Conservation (phyloP, 176 grass and related monocot genomes). For the Oryza nivara region DNA sequence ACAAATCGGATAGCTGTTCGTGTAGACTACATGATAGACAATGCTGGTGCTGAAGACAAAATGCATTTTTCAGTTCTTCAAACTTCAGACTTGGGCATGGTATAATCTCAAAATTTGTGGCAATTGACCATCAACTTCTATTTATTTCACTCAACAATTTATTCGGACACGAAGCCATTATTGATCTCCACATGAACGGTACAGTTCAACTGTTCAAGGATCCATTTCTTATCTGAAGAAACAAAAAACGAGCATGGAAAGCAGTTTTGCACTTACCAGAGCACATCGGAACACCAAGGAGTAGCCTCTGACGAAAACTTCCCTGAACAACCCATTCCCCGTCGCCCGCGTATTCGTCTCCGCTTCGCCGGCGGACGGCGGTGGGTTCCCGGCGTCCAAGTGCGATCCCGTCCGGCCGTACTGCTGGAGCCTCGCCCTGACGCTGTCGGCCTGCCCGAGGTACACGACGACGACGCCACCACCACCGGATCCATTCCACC, state of each 20-base stretch:
- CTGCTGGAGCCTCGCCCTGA: conserved; percentile 87
- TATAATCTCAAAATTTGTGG: background rate
- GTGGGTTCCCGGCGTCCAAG: conserved; percentile 61
- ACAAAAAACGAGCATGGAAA: conserved; percentile 12
- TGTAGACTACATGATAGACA: background rate
- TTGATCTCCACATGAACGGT: background rate
- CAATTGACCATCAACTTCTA: background rate
- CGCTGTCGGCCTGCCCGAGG: conserved; percentile 87
- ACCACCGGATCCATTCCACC: conserved; percentile 32
- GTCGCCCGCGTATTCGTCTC: conserved; percentile 1
- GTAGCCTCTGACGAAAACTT: conserved; percentile 70
- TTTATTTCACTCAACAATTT: background rate
- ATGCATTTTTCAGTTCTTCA: conserved; percentile 14
- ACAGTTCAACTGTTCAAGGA: conserved; percentile 4
- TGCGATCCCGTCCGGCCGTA: conserved; percentile 92
- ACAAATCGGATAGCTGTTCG: background rate
- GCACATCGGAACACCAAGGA: conserved; percentile 79
- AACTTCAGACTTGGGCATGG: conserved; percentile 4
- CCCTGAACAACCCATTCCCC: conserved; percentile 69
- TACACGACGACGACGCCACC: conserved; percentile 73
- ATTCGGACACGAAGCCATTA: background rate
- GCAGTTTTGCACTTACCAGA: conserved; percentile 41
- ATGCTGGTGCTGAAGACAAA: background rate
- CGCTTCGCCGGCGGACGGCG: conserved; percentile 41
- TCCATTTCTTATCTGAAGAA: background rate